Conservation (phyloP, 2,329 filamentous ascomycete genomes). For the Pochonia chlamydosporia region DNA sequence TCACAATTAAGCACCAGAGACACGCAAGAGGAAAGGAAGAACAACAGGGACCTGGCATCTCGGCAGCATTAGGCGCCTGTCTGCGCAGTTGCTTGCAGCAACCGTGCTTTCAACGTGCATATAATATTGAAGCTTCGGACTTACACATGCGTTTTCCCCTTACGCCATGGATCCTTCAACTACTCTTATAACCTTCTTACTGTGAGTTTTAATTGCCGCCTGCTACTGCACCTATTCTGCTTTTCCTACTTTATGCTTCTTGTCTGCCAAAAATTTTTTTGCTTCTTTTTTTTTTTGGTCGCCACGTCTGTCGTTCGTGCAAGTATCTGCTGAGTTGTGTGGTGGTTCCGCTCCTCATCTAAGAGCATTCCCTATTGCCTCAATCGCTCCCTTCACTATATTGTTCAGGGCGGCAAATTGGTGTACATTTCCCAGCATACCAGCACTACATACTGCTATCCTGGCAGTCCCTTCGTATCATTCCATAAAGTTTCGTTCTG, state of each 20-base stretch:
- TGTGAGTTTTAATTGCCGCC: slow-evolving; percentile 40
- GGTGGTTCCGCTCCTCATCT: not conserved
- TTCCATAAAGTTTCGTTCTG: not conserved
- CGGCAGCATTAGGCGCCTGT: slow-evolving; percentile 1
- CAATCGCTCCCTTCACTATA: not conserved
- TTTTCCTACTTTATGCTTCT: not conserved
- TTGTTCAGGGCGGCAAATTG: not conserved
- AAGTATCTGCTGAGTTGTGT: no score
- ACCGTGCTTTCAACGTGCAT: not conserved
- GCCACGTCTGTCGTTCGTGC: no score
- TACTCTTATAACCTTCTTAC: slow-evolving; percentile 62
- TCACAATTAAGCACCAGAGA: not conserved
- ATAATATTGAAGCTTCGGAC: not conserved
- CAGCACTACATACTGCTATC: not conserved
- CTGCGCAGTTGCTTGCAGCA: not conserved
- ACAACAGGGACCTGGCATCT: not conserved
- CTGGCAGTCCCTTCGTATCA: not conserved
- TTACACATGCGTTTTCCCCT: slow-evolving; percentile 1
- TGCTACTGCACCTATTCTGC: not conserved
- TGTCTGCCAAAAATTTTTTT: not conserved
- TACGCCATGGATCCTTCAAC: slow-evolving; percentile 53
- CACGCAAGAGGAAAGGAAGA: not conserved
- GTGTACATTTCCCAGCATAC: not conserved
- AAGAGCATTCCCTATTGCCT: not conserved
- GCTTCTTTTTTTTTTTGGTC: not conserved